Evolutionary conservation across 495 filamentous ascomycete genomes (phyloP), one percentile per base, ranked within the genome.

Genomic region (Podospora pseudocomata): DNA sequence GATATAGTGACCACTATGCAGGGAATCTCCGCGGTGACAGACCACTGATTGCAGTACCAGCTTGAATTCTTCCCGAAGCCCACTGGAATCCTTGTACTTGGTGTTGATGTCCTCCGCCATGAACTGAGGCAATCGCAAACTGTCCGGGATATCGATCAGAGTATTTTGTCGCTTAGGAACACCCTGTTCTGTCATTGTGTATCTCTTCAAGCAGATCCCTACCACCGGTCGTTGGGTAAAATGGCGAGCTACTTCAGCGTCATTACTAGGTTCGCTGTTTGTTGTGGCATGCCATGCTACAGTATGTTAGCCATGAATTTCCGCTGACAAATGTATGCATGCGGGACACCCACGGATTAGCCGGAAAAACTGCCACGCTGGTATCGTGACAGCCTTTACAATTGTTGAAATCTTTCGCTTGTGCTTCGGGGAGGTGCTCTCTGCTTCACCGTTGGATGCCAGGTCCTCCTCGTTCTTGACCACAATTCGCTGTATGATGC

Each of bases 361-460:
- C 73, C 88, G 91, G 78, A 97, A 97, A 73, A 99, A 97, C 73
- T 97, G 95, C 94, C 94, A 99, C 15, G 95, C 95, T 15, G 94
- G 95, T 84, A 99, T 96, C 75, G 94, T 87, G 16, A 97, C 90
- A 74, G 95, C 92, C 75, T 91, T 95, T 49, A 90, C 83, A 39
- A 91, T 82, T 65, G 68, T 83, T 39, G 79, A 85, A 11, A 79
- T 80, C 55, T 78, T 82, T 27, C 76, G 77, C 61, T 74, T 79
- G 3, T 77, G 79, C 65, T 76, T 78, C 59, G 79, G 75, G 11
- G 79, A 71, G 20, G 84, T 63, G 18, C 75, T 74, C 30, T 73
- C 68, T 18, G 71, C 76, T n/a, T 85, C 81, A 1, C 78, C 64
- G 53, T 80, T 82, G 2, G 75, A 62, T 0, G 64, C 72, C 39